Conservation (phyloP, 164 flowering plant genomes). For the Nelumbo lutea region DNA sequence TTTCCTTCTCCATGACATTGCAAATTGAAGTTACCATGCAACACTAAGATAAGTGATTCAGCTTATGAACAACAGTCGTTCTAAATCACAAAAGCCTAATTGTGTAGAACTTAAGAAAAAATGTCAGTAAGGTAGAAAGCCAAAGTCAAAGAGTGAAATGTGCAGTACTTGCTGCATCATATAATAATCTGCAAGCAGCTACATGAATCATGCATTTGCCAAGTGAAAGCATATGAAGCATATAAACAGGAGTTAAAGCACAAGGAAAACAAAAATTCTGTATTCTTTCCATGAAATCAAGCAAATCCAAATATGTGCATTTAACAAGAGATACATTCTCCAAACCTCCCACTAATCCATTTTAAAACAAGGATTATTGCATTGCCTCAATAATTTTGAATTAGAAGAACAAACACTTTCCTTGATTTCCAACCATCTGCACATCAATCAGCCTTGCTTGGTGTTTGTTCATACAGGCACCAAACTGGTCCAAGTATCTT, state of each 20-base stretch:
- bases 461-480: neutral
- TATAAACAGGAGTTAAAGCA: no score
- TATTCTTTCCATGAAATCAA: neutral
- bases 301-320: neutral
- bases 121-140: neutral
- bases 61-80: no score
- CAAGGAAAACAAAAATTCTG: neutral
- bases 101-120: neutral
- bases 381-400: slow-evolving; percentile 1
- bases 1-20: no score
- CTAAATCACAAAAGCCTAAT: no score
- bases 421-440: neutral
- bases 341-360: neutral
- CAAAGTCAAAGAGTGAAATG: neutral
- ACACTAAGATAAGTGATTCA: no score
- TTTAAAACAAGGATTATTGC: neutral
- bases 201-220: neutral
- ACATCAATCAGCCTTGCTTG: neutral
- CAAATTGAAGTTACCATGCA: no score
- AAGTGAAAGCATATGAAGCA: no score
- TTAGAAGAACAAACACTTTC: neutral
- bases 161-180: neutral
- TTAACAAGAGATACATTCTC: neutral
- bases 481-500: neutral
- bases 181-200: neutral